Conservation (phyloP, 768 basidiomycete species). For the Leccinum barrowsii region DNA sequence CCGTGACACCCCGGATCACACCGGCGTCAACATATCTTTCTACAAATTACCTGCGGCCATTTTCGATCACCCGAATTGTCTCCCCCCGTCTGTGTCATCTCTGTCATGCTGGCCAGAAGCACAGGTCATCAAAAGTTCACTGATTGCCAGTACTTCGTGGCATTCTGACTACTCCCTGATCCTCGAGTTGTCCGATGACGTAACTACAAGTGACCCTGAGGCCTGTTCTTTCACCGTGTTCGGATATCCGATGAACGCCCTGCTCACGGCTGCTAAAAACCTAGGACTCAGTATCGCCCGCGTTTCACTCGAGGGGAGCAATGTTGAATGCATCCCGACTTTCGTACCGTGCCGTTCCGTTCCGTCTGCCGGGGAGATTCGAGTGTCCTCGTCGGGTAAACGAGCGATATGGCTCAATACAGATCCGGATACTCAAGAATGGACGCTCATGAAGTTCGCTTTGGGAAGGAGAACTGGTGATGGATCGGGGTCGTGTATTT, state of each 20-base stretch:
- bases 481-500: conserved; percentile 5
- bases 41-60: conserved; percentile 15
- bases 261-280: not conserved
- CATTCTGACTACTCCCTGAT: not conserved
- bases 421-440: conserved; percentile 32
- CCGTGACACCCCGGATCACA: not conserved
- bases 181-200: conserved; percentile 17
- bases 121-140: conserved; percentile 1
- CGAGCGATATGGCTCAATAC: conserved; percentile 19
- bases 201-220: not conserved
- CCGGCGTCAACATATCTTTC: conserved; percentile 9
- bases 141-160: conserved; percentile 16
- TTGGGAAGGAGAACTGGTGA: conserved; percentile 20
- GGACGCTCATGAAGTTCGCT: conserved; percentile 50
- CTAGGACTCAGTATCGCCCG: conserved; percentile 4
- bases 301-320: conserved; percentile 14
- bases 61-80: conserved; percentile 2
- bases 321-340: not conserved
- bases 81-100: not conserved
- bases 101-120: conserved; percentile 16
- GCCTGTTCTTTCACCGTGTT: conserved; percentile 15
- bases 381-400: conserved; percentile 16
- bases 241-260: conserved; percentile 1
- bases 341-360: conserved; percentile 9
- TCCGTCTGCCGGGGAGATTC: conserved; percentile 13